Percentiles rank a stretch among this genome's conserved stretches.
Evolutionary conservation across 768 basidiomycete genomes (phyloP).

Genomic region (Collybia mongolica): DNA sequence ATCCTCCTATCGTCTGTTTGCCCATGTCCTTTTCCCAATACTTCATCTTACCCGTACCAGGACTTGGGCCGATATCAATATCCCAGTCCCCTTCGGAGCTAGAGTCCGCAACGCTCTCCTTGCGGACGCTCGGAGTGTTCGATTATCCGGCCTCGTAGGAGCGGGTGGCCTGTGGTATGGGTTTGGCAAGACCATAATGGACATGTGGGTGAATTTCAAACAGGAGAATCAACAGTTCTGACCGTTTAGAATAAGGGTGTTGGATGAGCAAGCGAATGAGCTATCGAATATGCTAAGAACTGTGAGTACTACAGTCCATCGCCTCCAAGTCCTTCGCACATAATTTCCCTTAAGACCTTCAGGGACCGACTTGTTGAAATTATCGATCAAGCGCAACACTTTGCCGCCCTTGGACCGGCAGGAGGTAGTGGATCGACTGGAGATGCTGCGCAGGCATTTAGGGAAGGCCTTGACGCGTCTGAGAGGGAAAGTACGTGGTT

Average conservation of each 20-base stretch:
- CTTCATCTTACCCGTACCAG: slow-evolving; percentile 31
- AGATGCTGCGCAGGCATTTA: slow-evolving; percentile 70
- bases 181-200: slow-evolving; percentile 84
- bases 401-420: slow-evolving; percentile 67
- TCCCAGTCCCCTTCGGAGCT: slow-evolving; percentile 73
- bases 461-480: slow-evolving; percentile 90
- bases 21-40: background rate
- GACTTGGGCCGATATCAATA: slow-evolving; percentile 87
- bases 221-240: background rate
- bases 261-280: slow-evolving; percentile 70
- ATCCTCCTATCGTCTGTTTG: slow-evolving; percentile 70
- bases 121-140: slow-evolving; percentile 85
- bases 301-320: slow-evolving; percentile 31
- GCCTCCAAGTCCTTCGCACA: background rate
- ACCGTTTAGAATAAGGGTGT: slow-evolving; percentile 40
- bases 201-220: slow-evolving; percentile 50
- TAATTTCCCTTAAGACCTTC: slow-evolving; percentile 55
- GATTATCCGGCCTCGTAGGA: slow-evolving; percentile 79
- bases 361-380: slow-evolving; percentile 73
- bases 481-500: slow-evolving; percentile 84
- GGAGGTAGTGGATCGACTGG: slow-evolving; percentile 50
- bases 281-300: slow-evolving; percentile 71
- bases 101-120: slow-evolving; percentile 85
- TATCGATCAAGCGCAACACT: slow-evolving; percentile 88
- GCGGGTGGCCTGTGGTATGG: slow-evolving; percentile 91